Percentiles rank a stretch among this genome's conserved stretches.
Conservation (phyloP, 768 basidiomycete genomes). For the Lentinula aciculospora region DNA sequence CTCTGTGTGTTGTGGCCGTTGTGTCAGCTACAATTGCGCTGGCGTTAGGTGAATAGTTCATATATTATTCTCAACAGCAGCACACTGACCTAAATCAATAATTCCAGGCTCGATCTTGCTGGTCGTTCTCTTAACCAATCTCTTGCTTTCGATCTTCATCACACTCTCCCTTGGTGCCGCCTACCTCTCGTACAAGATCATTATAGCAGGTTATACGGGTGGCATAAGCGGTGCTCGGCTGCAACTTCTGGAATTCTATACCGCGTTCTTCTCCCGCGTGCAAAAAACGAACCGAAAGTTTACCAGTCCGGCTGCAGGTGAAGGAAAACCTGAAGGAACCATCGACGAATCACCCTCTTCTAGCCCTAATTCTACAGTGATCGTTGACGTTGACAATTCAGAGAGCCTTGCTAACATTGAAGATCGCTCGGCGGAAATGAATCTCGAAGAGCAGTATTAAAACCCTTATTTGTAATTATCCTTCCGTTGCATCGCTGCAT, state of each 20-base stretch:
- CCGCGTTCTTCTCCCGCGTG: slow-evolving; percentile 12
- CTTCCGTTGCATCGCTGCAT: not conserved
- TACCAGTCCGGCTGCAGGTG: not conserved
- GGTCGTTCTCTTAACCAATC: slow-evolving; percentile 18
- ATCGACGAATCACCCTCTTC: not conserved
- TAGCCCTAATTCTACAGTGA: slow-evolving; percentile 2
- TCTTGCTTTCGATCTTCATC: slow-evolving; percentile 20
- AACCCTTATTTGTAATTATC: not conserved
- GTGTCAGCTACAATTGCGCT: slow-evolving; percentile 16
- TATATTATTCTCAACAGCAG: not conserved
- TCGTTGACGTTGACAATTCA: not conserved
- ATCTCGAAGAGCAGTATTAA: not conserved
- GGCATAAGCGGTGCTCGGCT: slow-evolving; percentile 19
- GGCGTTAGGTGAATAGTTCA: slow-evolving; percentile 15
- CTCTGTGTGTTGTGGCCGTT: slow-evolving; percentile 15
- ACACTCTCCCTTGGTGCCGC: slow-evolving; percentile 15
- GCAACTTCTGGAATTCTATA: slow-evolving; percentile 23
- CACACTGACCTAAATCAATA: not conserved
- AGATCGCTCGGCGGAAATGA: not conserved
- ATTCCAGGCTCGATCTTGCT: slow-evolving; percentile 14
- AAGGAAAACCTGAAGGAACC: not conserved
- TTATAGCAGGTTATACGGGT: slow-evolving; percentile 16
- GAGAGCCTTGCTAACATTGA: not conserved
- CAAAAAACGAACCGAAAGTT: slow-evolving; percentile 7
- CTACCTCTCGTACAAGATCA: slow-evolving; percentile 21